Conservation (phyloP, 176 grass and related monocot genomes). For the Juncus inflexus region DNA sequence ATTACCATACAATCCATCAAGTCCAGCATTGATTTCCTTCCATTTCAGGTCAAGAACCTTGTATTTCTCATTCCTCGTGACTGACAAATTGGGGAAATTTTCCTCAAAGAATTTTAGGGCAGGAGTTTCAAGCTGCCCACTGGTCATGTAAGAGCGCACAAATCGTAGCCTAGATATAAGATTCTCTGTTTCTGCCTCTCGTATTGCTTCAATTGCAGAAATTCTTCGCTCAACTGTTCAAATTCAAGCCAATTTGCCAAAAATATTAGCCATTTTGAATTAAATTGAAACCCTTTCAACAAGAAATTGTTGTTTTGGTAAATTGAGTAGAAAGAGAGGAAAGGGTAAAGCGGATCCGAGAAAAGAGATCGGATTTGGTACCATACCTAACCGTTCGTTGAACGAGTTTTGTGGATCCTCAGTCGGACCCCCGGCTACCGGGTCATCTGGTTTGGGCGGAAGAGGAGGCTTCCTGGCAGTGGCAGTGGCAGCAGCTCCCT, state of each 20-base stretch:
- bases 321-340: background rate
- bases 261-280: constrained; percentile 1
- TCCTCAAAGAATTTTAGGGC: constrained; percentile 72
- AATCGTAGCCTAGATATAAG: constrained; percentile 43
- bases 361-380: background rate
- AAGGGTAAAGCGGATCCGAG: background rate
- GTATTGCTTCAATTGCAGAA: constrained; percentile 53
- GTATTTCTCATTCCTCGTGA: constrained; percentile 36
- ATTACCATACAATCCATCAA: constrained; percentile 35
- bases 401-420: constrained; percentile 11
- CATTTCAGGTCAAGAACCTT: constrained; percentile 57
- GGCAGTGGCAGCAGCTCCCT: background rate
- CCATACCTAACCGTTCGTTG: constrained; percentile 15
- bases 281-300: background rate
- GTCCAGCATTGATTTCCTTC: constrained; percentile 35
- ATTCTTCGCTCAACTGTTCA: constrained; percentile 44
- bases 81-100: constrained; percentile 53
- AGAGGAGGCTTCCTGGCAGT: constrained; percentile 16
- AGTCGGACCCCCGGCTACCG: background rate
- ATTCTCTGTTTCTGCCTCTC: constrained; percentile 53
- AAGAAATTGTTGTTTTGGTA: background rate
- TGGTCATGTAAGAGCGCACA: constrained; percentile 42
- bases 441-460: background rate
- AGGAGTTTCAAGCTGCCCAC: constrained; percentile 54
- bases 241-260: constrained; percentile 13